Conservation (phyloP, 2,329 filamentous ascomycete genomes). For the Byssochlamys sp. region DNA sequence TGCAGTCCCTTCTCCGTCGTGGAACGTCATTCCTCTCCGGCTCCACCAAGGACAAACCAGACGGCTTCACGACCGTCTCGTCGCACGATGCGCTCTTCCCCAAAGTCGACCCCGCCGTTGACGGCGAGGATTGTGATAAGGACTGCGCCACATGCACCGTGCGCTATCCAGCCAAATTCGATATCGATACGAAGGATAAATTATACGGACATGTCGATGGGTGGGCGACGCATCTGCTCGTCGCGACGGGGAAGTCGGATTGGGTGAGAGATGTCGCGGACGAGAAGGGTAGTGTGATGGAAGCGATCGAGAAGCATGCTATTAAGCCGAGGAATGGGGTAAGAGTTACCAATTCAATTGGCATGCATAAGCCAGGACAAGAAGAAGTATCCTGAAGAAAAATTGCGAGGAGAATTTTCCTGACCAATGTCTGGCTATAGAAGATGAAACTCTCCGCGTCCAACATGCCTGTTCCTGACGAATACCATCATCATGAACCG, state of each 20-base stretch:
- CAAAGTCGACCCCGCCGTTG: slow-evolving; percentile 61
- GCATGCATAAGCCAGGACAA: not conserved
- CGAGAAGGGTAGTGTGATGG: slow-evolving; percentile 77
- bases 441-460: slow-evolving; percentile 83
- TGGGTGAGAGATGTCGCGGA: slow-evolving; percentile 85
- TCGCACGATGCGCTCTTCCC: slow-evolving; percentile 56
- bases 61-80: slow-evolving; percentile 40
- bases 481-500: slow-evolving; percentile 50
- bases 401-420: slow-evolving; percentile 1
- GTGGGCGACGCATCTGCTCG: slow-evolving; percentile 80
- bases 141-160: slow-evolving; percentile 77
- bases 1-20: slow-evolving; percentile 24
- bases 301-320: slow-evolving; percentile 52
- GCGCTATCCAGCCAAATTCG: slow-evolving; percentile 64
- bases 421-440: slow-evolving; percentile 32
- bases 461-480: slow-evolving; percentile 70
- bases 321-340: slow-evolving; percentile 35
- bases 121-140: slow-evolving; percentile 79
- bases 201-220: slow-evolving; percentile 78
- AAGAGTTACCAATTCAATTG: slow-evolving; percentile 8
- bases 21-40: slow-evolving; percentile 22
- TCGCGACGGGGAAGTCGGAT: slow-evolving; percentile 91
- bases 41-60: slow-evolving; percentile 15
- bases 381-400: not conserved
- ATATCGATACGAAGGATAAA: slow-evolving; percentile 64